Conservation (phyloP, 1,139 yeast genomes). For the Protomyces arabidopsidicola region DNA sequence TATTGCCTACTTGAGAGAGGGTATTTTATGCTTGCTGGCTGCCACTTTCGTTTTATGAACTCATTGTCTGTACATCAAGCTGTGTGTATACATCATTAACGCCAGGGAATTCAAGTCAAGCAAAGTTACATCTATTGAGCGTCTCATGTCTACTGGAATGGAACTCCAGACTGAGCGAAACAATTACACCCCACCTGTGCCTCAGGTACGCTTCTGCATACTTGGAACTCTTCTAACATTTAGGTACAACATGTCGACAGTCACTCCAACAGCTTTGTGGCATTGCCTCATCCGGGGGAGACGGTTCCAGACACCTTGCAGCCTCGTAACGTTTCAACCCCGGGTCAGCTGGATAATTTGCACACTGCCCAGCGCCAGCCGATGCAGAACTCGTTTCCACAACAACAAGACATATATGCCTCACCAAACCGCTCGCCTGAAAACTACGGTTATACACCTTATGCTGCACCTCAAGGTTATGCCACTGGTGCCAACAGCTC, state of each 20-base stretch:
- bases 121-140: neutral
- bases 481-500: conserved; percentile 13
- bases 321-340: neutral
- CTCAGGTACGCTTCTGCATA: neutral
- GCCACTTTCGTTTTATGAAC: neutral
- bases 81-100: neutral
- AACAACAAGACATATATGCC: conserved; percentile 16
- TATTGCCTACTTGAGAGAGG: neutral
- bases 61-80: neutral
- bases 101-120: neutral
- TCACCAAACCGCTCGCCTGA: neutral
- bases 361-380: neutral
- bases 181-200: neutral
- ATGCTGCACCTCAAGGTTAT: neutral
- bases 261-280: neutral
- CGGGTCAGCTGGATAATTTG: neutral
- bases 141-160: neutral
- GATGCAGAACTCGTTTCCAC: neutral
- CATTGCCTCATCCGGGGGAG: neutral
- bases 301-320: neutral
- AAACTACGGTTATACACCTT: neutral
- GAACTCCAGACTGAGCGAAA: neutral
- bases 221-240: neutral
- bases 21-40: neutral
- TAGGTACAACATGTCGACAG: neutral